Evolutionary conservation across 163 green algal species (phyloP).

Genomic region (Chlorella variabilis): DNA sequence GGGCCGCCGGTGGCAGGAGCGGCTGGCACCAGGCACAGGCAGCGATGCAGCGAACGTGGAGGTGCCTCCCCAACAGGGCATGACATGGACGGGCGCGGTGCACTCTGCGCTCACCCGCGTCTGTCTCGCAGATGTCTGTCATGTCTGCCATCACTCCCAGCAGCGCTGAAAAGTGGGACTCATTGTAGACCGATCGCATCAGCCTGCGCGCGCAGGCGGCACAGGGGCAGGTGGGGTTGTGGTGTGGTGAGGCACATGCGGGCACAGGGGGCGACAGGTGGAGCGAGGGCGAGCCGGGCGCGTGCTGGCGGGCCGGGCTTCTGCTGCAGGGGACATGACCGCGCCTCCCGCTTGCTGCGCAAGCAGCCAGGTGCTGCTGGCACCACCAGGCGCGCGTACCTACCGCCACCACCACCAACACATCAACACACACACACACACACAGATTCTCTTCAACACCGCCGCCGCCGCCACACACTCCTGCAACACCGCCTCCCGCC

Average conservation of each 20-base stretch:
- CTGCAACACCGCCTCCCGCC: neutral
- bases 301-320: neutral
- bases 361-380: no score
- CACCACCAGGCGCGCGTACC: no score
- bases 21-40: neutral
- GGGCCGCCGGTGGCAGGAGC: neutral
- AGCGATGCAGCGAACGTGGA: no score
- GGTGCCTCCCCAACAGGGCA: no score
- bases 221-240: neutral
- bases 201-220: neutral
- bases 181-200: conserved; percentile 5
- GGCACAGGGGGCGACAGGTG: neutral
- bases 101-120: neutral
- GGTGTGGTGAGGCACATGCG: neutral
- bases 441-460: no score
- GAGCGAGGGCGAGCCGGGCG: no score
- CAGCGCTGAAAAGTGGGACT: neutral
- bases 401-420: neutral
- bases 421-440: neutral
- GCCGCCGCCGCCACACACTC: no score
- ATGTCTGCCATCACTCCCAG: neutral
- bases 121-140: neutral
- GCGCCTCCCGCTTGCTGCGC: no score
- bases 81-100: no score
- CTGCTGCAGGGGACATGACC: neutral